These are phyloP conservation scores for Linnemannia hyalina DNA, from an alignment of 192 early-diverging fungal species.

Conservation along the genomic window DNA sequence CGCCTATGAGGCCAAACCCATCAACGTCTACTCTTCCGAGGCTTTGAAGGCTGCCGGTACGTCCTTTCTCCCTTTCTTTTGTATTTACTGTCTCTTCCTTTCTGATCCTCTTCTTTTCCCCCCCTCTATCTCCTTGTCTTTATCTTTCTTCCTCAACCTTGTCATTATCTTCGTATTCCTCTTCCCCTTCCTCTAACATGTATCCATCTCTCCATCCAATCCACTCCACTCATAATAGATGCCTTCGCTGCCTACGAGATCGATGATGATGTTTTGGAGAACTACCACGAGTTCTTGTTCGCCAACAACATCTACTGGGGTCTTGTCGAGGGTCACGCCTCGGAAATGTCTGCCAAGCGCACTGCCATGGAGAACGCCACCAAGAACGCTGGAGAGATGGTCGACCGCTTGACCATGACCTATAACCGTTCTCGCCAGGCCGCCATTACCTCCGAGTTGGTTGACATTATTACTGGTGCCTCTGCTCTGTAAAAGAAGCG, in stretches of 20 bases:
- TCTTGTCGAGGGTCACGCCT: constrained; percentile 95
- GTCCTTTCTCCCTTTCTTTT: not conserved
- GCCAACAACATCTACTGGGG: constrained; percentile 97
- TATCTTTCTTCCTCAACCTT: constrained; percentile 5
- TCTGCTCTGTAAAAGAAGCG: constrained; percentile 80
- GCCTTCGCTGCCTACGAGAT: constrained; percentile 94
- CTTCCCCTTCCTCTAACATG: not conserved
- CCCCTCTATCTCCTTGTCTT: not conserved
- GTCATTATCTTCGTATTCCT: not conserved
- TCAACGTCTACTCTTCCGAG: constrained; percentile 74
- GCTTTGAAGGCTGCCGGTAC: constrained; percentile 81
- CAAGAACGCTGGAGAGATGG: constrained; percentile 99
- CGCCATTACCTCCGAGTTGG: constrained; percentile 97
- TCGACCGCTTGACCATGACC: constrained; percentile 93
- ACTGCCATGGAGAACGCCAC: constrained; percentile 99
- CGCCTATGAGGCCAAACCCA: constrained; percentile 85
- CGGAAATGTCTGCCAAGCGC: constrained; percentile 96
- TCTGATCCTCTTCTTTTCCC: not conserved
- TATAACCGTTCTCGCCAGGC: constrained; percentile 99
- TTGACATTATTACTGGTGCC: constrained; percentile 98
- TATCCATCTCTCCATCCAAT: not conserved
- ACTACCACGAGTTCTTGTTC: constrained; percentile 94
- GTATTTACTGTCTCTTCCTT: not conserved
- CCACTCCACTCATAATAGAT: constrained; percentile 24
- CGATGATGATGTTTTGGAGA: constrained; percentile 88